phyloP scores from a whole-genome alignment of 208 protist genomes.

The Trypanosoma grayi region DNA sequence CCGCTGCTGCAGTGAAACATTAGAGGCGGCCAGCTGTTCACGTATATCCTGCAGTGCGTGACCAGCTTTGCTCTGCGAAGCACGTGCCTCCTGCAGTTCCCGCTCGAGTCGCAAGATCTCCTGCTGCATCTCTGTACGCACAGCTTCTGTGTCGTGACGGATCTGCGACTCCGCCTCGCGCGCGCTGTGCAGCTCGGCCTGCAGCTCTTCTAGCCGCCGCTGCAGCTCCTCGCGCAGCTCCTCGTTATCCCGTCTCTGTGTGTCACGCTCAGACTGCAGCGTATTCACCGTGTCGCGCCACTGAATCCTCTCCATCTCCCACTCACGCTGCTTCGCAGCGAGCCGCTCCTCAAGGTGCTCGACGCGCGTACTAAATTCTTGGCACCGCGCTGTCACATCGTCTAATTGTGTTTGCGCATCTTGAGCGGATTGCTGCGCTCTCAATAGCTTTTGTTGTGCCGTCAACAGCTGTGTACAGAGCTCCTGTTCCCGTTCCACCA shows the following conservation, averaged over 20 bases:
- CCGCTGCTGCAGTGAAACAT: slow-evolving; percentile 18
- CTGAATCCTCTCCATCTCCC: slow-evolving; percentile 22
- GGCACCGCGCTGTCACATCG: not conserved
- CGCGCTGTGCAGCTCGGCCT: slow-evolving; percentile 1
- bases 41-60: slow-evolving; percentile 17
- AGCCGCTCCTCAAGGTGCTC: slow-evolving; percentile 18
- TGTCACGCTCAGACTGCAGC: slow-evolving; percentile 4
- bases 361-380: slow-evolving; percentile 8
- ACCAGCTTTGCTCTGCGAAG: slow-evolving; percentile 2
- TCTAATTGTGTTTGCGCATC: slow-evolving; percentile 1
- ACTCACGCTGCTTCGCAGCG: slow-evolving; percentile 6
- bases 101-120: slow-evolving; percentile 14
- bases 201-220: slow-evolving; percentile 18
- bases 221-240: slow-evolving; percentile 11
- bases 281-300: slow-evolving; percentile 9
- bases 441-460: not conserved
- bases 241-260: not conserved
- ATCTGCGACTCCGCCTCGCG: slow-evolving; percentile 3
- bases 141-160: slow-evolving; percentile 9
- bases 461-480: not conserved
- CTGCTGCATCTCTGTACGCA: not conserved
- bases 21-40: slow-evolving; percentile 22
- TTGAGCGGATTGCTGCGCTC: not conserved
- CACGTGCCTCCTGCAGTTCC: slow-evolving; percentile 12
- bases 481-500: not conserved